Base-by-base conservation (phyloP, 306 rosid species). In the Trifolium subterraneum region DNA sequence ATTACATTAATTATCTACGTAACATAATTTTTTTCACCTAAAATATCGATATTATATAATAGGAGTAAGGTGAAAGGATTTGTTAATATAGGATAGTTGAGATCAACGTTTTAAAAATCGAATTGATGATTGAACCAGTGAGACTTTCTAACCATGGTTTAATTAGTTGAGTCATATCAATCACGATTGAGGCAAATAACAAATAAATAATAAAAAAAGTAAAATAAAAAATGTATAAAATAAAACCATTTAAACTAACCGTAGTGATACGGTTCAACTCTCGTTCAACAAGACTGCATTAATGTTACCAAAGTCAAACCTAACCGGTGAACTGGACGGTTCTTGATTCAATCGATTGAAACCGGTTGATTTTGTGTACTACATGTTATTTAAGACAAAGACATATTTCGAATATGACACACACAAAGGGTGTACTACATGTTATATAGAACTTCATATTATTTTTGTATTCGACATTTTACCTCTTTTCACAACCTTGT, bases 391-490 rank as follows among this genome's bases (percentile, higher is more conserved):
- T 23, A 23, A 23, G 25, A 23, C 2, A 2, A 23, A 23, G 1
- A 23, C 25, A 23, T n/a, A n/a, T n/a, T 23, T 1, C 58, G 25
- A 25, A 58, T 58, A 6, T 58, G 10, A 25, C 64, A 58, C 38
- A n/a, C n/a, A n/a, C n/a, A n/a, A n/a, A n/a, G n/a, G n/a, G 29
- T 25, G 25, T 22, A 22, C 25, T 22, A 25, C 1, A 58, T 58
- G 10, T 27, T 58, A 8, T 29, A 39, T 47, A 19, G 51, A 33
- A 23, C 50, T 70, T 69, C 11, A 13, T 64, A 12, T 64, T 69
- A 6, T 73, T 73, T 61, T 0, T 60, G 23, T 64, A 23, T 44
- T 79, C 8, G 25, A 27, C 12, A 62, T 7, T 52, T 76, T 51
- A 64, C 31, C 29, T 29, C 61, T 42, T 25, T 45, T 63, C 22